These are phyloP conservation scores for Pachysandra terminalis DNA, from an alignment of 164 flowering plant genomes.

Conservation along the genomic window DNA sequence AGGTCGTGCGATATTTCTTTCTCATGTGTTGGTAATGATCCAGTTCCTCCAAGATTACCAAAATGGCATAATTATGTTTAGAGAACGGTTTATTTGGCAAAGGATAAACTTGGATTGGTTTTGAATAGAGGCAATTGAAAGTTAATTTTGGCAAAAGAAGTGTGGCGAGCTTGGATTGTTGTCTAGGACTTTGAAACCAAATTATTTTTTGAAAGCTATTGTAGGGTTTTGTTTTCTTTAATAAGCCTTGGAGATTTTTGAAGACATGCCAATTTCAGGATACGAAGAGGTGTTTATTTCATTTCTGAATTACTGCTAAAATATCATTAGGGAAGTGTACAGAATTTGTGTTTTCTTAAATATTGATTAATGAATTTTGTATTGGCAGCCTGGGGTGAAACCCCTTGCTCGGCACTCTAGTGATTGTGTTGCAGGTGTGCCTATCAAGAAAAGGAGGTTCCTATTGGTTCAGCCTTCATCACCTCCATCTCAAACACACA, in stretches of 20 bases:
- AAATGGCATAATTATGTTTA: background rate
- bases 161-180: background rate
- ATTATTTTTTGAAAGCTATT: background rate
- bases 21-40: too few species aligned
- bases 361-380: slow-evolving; percentile 23
- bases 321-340: slow-evolving; percentile 4
- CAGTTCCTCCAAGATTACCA: too few species aligned
- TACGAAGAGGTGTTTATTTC: slow-evolving; percentile 31
- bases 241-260: slow-evolving; percentile 2
- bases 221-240: background rate
- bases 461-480: slow-evolving; percentile 32
- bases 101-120: background rate
- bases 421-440: slow-evolving; percentile 41
- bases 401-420: slow-evolving; percentile 31
- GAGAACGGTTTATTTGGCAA: background rate
- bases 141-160: background rate
- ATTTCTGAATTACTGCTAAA: slow-evolving; percentile 2
- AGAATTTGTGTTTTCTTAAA: slow-evolving; percentile 4
- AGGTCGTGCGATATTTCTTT: too few species aligned
- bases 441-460: slow-evolving; percentile 59
- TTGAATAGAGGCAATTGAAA: background rate
- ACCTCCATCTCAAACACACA: slow-evolving; percentile 28
- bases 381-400: slow-evolving; percentile 38
- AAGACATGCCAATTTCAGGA: slow-evolving; percentile 29
- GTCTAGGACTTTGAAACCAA: background rate